These are phyloP conservation scores for Yamadazyma mexicana DNA, from an alignment of 1,139 yeast genomes.

Conservation along the genomic window DNA sequence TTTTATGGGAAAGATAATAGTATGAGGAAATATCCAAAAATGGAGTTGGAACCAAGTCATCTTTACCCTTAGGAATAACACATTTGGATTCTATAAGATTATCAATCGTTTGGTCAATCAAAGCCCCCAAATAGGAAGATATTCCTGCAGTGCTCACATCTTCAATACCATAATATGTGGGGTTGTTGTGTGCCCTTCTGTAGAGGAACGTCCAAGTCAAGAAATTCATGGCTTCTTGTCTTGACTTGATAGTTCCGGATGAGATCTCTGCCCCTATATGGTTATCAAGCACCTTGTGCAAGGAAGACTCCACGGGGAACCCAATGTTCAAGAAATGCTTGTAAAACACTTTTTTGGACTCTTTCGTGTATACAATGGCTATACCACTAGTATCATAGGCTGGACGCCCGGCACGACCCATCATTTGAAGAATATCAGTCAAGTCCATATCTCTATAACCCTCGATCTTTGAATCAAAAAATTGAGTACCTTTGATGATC, in stretches of 20 bases:
- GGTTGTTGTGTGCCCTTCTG: slow-evolving; percentile 92
- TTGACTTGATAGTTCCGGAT: slow-evolving; percentile 76
- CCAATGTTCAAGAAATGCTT: slow-evolving; percentile 94
- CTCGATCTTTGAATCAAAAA: slow-evolving; percentile 78
- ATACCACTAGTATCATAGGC: slow-evolving; percentile 95
- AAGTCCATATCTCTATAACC: slow-evolving; percentile 86
- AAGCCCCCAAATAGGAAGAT: slow-evolving; percentile 64
- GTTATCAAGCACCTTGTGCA: slow-evolving; percentile 89
- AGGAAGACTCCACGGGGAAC: slow-evolving; percentile 94
- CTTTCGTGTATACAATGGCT: slow-evolving; percentile 92
- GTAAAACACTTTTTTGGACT: slow-evolving; percentile 86
- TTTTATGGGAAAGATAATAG: slow-evolving; percentile 90
- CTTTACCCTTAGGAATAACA: slow-evolving; percentile 53
- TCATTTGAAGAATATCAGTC: slow-evolving; percentile 88
- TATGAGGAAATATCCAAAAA: slow-evolving; percentile 84
- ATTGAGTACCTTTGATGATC: slow-evolving; percentile 90
- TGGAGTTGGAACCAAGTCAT: slow-evolving; percentile 66
- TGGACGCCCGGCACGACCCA: slow-evolving; percentile 97
- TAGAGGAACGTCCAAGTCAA: slow-evolving; percentile 93
- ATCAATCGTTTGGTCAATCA: slow-evolving; percentile 70
- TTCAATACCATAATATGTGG: slow-evolving; percentile 89
- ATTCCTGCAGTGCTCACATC: slow-evolving; percentile 68
- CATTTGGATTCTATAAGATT: slow-evolving; percentile 76
- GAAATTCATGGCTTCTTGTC: slow-evolving; percentile 91
- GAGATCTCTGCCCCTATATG: slow-evolving; percentile 97